Evolutionary conservation across 805 yeast genomes (phyloP).

Genomic region (Cephaloascus albidus): DNA sequence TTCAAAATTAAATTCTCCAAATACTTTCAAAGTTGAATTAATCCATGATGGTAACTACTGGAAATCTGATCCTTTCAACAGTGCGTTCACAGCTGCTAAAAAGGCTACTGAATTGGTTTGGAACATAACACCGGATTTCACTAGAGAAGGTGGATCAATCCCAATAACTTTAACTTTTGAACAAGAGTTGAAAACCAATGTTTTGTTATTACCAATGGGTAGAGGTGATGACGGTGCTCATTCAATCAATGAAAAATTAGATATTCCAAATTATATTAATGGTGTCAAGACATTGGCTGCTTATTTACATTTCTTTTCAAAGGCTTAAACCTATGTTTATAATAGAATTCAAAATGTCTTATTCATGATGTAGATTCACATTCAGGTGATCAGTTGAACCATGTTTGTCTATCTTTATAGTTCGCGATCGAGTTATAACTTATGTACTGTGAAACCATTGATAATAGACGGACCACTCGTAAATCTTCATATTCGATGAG

Average conservation of each 20-base stretch:
- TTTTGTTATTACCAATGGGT: conserved; percentile 91
- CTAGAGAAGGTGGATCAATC: conserved; percentile 98
- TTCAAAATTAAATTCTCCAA: conserved; percentile 64
- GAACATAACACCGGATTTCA: conserved; percentile 91
- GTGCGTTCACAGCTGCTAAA: conserved; percentile 86
- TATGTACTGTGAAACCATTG: too few relatives aligned
- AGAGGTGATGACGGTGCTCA: conserved; percentile 99
- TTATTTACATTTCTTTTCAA: conserved; percentile 77
- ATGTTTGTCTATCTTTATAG: too few relatives aligned
- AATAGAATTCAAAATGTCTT: too few relatives aligned
- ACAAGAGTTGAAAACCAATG: conserved; percentile 75
- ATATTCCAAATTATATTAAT: conserved; percentile 79
- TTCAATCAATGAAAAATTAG: conserved; percentile 91
- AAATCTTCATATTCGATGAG: too few relatives aligned
- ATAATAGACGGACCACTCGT: too few relatives aligned
- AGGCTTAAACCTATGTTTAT: background rate
- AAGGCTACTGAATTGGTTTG: conserved; percentile 92
- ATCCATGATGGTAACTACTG: conserved; percentile 96
- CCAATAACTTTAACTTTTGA: conserved; percentile 96
- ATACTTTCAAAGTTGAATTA: conserved; percentile 60
- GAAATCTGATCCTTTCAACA: conserved; percentile 91
- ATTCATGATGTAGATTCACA: too few relatives aligned
- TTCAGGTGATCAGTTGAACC: too few relatives aligned
- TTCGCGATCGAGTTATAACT: too few relatives aligned
- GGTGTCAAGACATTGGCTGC: conserved; percentile 94